Evolutionary conservation across 495 filamentous ascomycete genomes (phyloP), one percentile per base, ranked within the genome.

Genomic region (Aspergillus kassunensis): DNA sequence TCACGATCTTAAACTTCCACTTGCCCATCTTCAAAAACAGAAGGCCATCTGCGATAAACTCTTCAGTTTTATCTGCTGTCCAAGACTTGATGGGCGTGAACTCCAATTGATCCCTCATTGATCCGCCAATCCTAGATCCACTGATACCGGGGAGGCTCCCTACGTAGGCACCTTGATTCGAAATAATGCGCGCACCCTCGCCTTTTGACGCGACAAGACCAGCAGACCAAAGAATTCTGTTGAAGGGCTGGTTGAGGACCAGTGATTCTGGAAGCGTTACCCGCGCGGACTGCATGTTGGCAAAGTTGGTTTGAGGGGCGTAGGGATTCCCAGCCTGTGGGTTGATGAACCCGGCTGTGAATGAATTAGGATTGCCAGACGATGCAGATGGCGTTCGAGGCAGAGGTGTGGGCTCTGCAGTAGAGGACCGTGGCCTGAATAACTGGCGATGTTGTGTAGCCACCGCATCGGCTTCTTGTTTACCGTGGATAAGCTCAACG

Each of bases 1-100:
- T 71, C 41, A 95, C 75, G 39, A 91, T 68, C 44, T 84, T 82
- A 29, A 93, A 68, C 61, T 90, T 91, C 77, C 87, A 86, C 67
- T 95, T 95, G 27, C 89, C 90, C 25, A 80, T 67, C 57, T 89
- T 80, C 18, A 95, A 66, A 51, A 95, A 78, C 36, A 95, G 62
- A 5, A 85, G 54, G 33, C 81, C 70, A 29, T 69, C 83, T 33
- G 84, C 80, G 15, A 88, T 74, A 18, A 80, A 89, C 23, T 82
- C 76, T 30, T 69, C 30, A 0, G 82, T 85, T 16, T 84, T 81
- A 20, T 75, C 59, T 0, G 75, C 67, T 31, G 71, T 65, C 81
- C 81, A 88, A 33, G 69, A 63, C 47, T 78, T 80, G 42, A 85
- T 71, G 18, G 80, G 77, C 3, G 78, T 83, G 64, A 84, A 92